Evolutionary conservation across 2,329 filamentous ascomycete species (phyloP).

Genomic region (Coniochaeta sp.): DNA sequence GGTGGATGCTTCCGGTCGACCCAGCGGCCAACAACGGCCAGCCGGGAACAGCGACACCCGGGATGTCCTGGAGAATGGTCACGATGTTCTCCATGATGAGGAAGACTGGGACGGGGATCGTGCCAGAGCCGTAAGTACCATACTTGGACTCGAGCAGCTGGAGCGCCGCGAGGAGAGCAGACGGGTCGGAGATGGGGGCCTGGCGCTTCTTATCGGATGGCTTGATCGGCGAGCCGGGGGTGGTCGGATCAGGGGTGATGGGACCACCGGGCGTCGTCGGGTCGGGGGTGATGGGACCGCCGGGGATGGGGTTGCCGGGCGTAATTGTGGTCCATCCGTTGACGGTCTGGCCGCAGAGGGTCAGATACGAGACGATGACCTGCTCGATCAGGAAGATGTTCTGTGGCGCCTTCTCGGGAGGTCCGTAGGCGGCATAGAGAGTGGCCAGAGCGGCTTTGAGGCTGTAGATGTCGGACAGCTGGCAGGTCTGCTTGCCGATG

Average conservation of each 20-base stretch:
- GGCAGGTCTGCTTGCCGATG: slow-evolving; percentile 12
- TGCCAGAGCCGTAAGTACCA: slow-evolving; percentile 11
- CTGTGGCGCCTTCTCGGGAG: slow-evolving; percentile 9
- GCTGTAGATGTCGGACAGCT: slow-evolving; percentile 11
- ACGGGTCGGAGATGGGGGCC: slow-evolving; percentile 4
- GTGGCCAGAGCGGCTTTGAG: slow-evolving; percentile 13
- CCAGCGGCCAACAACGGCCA: slow-evolving; percentile 16
- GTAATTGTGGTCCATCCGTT: slow-evolving; percentile 15
- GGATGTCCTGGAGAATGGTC: slow-evolving; percentile 14
- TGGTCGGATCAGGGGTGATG: slow-evolving; percentile 15
- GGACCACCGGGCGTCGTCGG: slow-evolving; percentile 16
- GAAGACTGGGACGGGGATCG: slow-evolving; percentile 13
- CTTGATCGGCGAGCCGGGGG: slow-evolving; percentile 9
- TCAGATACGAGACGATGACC: slow-evolving; percentile 15
- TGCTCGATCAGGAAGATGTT: slow-evolving; percentile 19
- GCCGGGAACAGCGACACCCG: slow-evolving; percentile 13
- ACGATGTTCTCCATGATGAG: slow-evolving; percentile 17
- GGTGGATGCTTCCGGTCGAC: slow-evolving; percentile 9
- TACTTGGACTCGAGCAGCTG: slow-evolving; percentile 14
- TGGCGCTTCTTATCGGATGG: slow-evolving; percentile 5
- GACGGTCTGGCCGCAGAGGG: slow-evolving; percentile 14
- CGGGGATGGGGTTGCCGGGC: slow-evolving; percentile 17
- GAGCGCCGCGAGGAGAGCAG: slow-evolving; percentile 12
- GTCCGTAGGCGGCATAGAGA: slow-evolving; percentile 14
- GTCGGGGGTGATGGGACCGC: slow-evolving; percentile 21